A percentile compares a stretch with the other conserved stretches of the same genome.
phyloP scores from a whole-genome alignment of 2,329 filamentous ascomycete genomes.

The Seiridium cupressi region DNA sequence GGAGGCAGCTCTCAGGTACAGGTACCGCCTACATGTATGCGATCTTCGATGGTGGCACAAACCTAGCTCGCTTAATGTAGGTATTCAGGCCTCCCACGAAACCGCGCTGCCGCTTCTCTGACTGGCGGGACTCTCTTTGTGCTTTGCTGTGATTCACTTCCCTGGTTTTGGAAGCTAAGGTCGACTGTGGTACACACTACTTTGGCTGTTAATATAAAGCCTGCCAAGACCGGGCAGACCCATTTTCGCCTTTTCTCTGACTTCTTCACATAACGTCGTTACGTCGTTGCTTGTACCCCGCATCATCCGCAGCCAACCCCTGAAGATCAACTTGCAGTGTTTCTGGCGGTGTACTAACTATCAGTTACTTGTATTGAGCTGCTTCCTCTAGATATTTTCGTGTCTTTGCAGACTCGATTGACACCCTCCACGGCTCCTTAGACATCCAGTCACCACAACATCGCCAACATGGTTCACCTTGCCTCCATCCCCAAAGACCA shows the following conservation, averaged over 20 bases:
- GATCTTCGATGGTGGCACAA: not conserved
- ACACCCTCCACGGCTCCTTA: not conserved
- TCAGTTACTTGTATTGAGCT: not conserved
- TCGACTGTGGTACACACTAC: too few relatives aligned
- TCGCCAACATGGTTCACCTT: slow-evolving; percentile 50
- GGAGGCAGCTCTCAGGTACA: not conserved
- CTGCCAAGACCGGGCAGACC: not conserved
- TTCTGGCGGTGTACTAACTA: not conserved
- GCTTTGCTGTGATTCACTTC: too few relatives aligned
- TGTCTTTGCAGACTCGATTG: not conserved
- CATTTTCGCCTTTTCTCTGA: not conserved
- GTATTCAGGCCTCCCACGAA: not conserved
- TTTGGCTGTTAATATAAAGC: not conserved
- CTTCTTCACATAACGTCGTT: not conserved
- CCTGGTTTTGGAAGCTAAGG: too few relatives aligned
- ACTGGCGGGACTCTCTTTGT: not conserved
- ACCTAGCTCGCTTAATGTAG: not conserved
- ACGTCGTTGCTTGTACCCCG: not conserved
- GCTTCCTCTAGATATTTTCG: too few relatives aligned
- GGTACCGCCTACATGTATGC: not conserved
- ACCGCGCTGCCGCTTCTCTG: not conserved
- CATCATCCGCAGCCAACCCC: not conserved
- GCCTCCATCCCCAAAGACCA: slow-evolving; percentile 35
- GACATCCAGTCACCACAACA: not conserved
- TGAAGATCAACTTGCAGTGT: not conserved